These are phyloP conservation scores for Macrophomina phaseolina DNA, from an alignment of 2,329 filamentous ascomycete species.

Conservation along the genomic window DNA sequence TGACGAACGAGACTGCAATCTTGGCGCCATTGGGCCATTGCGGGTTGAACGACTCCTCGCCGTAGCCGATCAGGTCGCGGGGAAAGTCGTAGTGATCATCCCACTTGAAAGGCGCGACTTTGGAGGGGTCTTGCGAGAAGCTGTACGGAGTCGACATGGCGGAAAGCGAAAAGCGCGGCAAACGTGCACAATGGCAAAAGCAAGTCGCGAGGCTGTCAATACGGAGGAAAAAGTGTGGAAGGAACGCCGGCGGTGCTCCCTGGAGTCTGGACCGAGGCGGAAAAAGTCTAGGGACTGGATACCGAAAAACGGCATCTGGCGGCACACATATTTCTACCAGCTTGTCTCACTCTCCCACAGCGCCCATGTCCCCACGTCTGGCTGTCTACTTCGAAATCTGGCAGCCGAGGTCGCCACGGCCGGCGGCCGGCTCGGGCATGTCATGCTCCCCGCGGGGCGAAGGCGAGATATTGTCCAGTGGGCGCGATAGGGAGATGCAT, in stretches of 20 bases:
- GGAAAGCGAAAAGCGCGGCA: background rate
- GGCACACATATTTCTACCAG: slow-evolving; percentile 18
- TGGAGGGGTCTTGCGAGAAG: slow-evolving; percentile 13
- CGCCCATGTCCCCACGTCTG: background rate
- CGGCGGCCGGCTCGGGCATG: background rate
- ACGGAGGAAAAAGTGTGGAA: background rate
- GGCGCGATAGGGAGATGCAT: slow-evolving; percentile 3
- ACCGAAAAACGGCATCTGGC: background rate
- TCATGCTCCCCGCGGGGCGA: background rate
- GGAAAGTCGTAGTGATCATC: slow-evolving; percentile 37
- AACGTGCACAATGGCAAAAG: background rate
- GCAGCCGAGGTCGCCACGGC: background rate
- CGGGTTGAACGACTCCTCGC: slow-evolving; percentile 45
- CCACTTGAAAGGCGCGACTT: slow-evolving; percentile 38
- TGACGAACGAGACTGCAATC: slow-evolving; percentile 47
- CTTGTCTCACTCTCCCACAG: slow-evolving; percentile 3
- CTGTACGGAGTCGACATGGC: slow-evolving; percentile 21
- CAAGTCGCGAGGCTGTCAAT: background rate
- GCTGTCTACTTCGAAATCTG: background rate
- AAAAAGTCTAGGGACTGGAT: slow-evolving; percentile 2
- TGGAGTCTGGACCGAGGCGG: background rate
- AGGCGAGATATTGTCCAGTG: too few species aligned
- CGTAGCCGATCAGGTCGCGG: slow-evolving; percentile 52
- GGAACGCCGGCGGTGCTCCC: background rate
- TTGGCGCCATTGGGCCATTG: slow-evolving; percentile 46